Evolutionary conservation across 805 yeast genomes (phyloP).

Genomic region (Metschnikowia orientalis): DNA sequence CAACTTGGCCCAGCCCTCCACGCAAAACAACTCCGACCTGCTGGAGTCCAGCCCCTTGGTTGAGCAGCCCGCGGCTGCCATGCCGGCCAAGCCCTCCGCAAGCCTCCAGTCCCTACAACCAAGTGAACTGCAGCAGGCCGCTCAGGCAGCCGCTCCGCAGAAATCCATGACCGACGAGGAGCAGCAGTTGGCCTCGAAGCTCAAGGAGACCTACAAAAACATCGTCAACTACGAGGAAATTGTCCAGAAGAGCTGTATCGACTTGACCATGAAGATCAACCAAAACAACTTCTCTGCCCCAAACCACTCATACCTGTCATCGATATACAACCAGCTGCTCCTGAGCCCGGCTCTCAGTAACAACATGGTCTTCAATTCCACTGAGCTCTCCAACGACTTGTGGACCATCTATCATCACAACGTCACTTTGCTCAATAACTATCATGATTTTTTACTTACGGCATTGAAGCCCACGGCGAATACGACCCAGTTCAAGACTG

Average conservation of each 20-base stretch:
- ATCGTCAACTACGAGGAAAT: slow-evolving; percentile 65
- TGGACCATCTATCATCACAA: slow-evolving; percentile 72
- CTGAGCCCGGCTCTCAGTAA: slow-evolving; percentile 11
- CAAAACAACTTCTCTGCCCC: slow-evolving; percentile 26
- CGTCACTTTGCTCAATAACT: slow-evolving; percentile 61
- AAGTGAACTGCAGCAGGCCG: slow-evolving; percentile 6
- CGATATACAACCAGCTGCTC: slow-evolving; percentile 15
- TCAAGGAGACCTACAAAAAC: slow-evolving; percentile 70
- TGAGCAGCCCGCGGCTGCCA: slow-evolving; percentile 14
- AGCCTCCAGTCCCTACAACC: slow-evolving; percentile 8
- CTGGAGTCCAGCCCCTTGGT: slow-evolving; percentile 33
- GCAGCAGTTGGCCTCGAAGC: slow-evolving; percentile 60
- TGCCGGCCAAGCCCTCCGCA: slow-evolving; percentile 9
- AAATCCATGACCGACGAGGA: slow-evolving; percentile 53
- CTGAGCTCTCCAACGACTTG: slow-evolving; percentile 55
- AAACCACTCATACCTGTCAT: slow-evolving; percentile 28
- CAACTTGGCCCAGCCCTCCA: slow-evolving; percentile 25
- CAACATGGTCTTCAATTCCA: slow-evolving; percentile 27
- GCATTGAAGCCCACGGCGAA: slow-evolving; percentile 60
- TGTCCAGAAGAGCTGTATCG: slow-evolving; percentile 65
- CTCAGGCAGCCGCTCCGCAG: slow-evolving; percentile 6
- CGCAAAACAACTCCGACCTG: slow-evolving; percentile 37
- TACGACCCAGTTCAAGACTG: slow-evolving; percentile 56
- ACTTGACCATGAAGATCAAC: slow-evolving; percentile 49
- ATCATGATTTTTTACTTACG: slow-evolving; percentile 66